Evolutionary conservation across 2,329 filamentous ascomycete species (phyloP).

Genomic region (Capronia epimyces): DNA sequence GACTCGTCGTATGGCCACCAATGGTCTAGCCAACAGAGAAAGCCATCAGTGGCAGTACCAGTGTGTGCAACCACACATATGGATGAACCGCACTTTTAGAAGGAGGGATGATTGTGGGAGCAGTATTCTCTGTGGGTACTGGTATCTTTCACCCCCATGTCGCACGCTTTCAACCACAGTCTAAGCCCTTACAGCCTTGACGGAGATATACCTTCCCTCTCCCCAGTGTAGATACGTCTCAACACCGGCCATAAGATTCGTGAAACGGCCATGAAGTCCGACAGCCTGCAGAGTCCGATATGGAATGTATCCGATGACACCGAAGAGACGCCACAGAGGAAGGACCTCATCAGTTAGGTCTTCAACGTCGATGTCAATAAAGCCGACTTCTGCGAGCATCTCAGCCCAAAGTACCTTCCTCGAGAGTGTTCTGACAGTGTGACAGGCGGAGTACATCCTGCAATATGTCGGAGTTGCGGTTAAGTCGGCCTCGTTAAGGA

Average conservation of each 20-base stretch:
- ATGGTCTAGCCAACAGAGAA: too few relatives aligned
- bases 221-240: constrained; percentile 7
- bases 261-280: constrained; percentile 3
- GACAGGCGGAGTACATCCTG: constrained; percentile 12
- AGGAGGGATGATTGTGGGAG: too few relatives aligned
- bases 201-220: constrained; percentile 11
- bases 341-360: constrained; percentile 6
- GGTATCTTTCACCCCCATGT: too few relatives aligned
- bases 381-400: constrained; percentile 5
- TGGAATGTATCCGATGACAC: constrained; percentile 9
- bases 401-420: not conserved
- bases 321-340: constrained; percentile 8
- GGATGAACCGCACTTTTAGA: too few relatives aligned
- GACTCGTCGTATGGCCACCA: too few relatives aligned
- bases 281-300: constrained; percentile 1
- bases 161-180: too few relatives aligned
- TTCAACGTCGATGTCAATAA: constrained; percentile 4
- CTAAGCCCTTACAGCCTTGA: constrained; percentile 1
- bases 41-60: too few relatives aligned
- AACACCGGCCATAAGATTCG: constrained; percentile 7
- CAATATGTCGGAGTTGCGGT: constrained; percentile 30
- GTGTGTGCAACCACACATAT: too few relatives aligned
- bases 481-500: constrained; percentile 48
- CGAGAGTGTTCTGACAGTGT: constrained; percentile 9
- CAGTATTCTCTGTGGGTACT: too few relatives aligned